Percentiles rank a stretch among this genome's conserved stretches.
phyloP scores from a whole-genome alignment of 2,329 filamentous ascomycete genomes.

The Ophiostoma montium region DNA sequence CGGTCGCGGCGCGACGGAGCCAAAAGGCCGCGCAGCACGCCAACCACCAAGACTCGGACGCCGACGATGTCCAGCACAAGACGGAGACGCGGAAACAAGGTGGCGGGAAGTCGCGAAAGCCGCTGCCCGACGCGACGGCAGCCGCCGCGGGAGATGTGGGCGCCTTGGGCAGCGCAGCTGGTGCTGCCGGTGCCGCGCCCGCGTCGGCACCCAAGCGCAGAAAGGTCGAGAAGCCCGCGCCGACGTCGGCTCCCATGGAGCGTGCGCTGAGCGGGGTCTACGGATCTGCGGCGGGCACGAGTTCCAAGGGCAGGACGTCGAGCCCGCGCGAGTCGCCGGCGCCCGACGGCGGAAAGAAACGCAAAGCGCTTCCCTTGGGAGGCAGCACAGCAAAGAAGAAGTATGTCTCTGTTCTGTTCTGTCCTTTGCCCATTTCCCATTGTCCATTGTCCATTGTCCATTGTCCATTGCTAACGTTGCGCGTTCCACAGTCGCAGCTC shows the following conservation, averaged over 20 bases:
- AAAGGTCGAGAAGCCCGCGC: conserved; percentile 59
- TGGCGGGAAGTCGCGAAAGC: conserved; percentile 50
- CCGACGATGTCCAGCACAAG: conserved; percentile 51
- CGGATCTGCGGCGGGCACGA: conserved; percentile 23
- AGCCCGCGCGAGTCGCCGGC: conserved; percentile 58
- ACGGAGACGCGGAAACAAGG: conserved; percentile 45
- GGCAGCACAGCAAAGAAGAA: conserved; percentile 69
- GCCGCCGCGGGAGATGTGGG: conserved; percentile 38
- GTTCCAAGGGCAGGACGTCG: conserved; percentile 41
- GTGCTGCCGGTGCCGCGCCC: conserved; percentile 27
- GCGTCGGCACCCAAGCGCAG: conserved; percentile 53
- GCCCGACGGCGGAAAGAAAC: conserved; percentile 55
- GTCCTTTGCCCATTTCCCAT: conserved; percentile 18
- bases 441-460: not conserved
- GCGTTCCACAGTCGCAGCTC: conserved; percentile 36
- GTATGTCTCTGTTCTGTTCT: conserved; percentile 27
- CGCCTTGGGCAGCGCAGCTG: conserved; percentile 41
- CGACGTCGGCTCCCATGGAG: conserved; percentile 38
- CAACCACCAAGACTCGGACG: conserved; percentile 52
- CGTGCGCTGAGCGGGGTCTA: conserved; percentile 50
- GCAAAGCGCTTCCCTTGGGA: conserved; percentile 47
- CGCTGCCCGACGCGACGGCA: conserved; percentile 14
- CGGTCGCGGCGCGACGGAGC: conserved; percentile 63
- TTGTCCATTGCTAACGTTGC: conserved; percentile 7
- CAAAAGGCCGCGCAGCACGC: conserved; percentile 26